These are phyloP conservation scores for Anthracocystis walkeri DNA, from an alignment of 1,284 basidiomycete species.

Conservation along the genomic window DNA sequence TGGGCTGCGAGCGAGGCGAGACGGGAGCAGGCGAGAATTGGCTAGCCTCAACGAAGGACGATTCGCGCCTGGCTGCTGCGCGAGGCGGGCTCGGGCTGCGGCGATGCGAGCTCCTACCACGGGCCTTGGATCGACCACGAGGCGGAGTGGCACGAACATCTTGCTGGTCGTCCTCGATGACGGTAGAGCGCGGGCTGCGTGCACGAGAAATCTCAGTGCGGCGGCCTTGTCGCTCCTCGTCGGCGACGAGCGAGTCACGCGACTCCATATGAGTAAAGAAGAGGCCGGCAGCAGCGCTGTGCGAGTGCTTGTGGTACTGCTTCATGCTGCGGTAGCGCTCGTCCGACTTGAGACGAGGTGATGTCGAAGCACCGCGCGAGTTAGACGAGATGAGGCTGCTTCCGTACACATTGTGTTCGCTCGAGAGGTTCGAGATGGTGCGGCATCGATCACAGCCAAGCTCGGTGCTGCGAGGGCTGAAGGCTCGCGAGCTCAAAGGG, in stretches of 20 bases:
- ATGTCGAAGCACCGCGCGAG: conserved; percentile 34
- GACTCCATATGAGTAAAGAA: conserved; percentile 49
- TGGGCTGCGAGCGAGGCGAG: conserved; percentile 47
- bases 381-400: conserved; percentile 37
- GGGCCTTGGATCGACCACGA: conserved; percentile 56
- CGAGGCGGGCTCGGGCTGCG: conserved; percentile 57
- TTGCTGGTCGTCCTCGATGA: conserved; percentile 17
- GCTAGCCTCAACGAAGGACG: conserved; percentile 6
- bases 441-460: conserved; percentile 53
- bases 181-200: conserved; percentile 12
- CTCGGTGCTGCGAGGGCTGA: conserved; percentile 43
- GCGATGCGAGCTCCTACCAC: conserved; percentile 53
- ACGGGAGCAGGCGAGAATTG: conserved; percentile 23
- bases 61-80: conserved; percentile 48
- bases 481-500: conserved; percentile 40
- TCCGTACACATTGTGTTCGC: conserved; percentile 47
- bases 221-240: conserved; percentile 28
- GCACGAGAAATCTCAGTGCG: conserved; percentile 18
- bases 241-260: conserved; percentile 21
- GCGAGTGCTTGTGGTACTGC: conserved; percentile 57
- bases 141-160: conserved; percentile 45
- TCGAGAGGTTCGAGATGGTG: conserved; percentile 45
- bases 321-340: conserved; percentile 45
- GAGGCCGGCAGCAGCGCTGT: conserved; percentile 55
- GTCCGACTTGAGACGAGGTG: conserved; percentile 27